These are phyloP conservation scores for Sedum album DNA, from an alignment of 164 flowering plant genomes.

Conservation along the genomic window DNA sequence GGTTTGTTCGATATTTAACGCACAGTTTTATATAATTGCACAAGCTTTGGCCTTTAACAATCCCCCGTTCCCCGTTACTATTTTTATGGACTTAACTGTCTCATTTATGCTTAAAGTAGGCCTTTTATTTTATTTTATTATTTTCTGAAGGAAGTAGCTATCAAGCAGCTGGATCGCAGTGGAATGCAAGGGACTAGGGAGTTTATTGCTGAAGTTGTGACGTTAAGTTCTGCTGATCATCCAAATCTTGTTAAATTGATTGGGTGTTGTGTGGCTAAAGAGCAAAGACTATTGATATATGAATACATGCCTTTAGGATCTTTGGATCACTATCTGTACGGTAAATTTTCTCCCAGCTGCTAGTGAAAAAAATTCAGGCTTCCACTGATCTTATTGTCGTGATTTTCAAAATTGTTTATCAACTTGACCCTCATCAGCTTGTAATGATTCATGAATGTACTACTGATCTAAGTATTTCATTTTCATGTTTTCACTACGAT, in stretches of 20 bases:
- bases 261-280: constrained; percentile 6
- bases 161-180: constrained; percentile 8
- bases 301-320: constrained; percentile 9
- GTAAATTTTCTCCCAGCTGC: neutral
- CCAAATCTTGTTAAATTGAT: constrained; percentile 12
- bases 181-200: constrained; percentile 12
- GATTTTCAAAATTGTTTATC: neutral
- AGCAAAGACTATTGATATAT: constrained; percentile 9
- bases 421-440: neutral
- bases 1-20: neutral
- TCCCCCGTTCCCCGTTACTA: too few relatives aligned
- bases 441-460: neutral
- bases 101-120: too few relatives aligned
- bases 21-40: too few relatives aligned
- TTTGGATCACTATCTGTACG: constrained; percentile 9
- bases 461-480: neutral
- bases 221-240: constrained; percentile 10
- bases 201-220: constrained; percentile 11
- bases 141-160: constrained; percentile 12
- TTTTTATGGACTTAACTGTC: too few relatives aligned
- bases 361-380: neutral
- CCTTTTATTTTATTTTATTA: too few relatives aligned
- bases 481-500: neutral
- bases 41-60: too few relatives aligned
- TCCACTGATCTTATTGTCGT: neutral